A percentile compares a stretch with the other conserved stretches of the same genome.
These are phyloP conservation scores for Cylindrodendrum hubeiense DNA, from an alignment of 2,329 filamentous ascomycete genomes.

Conservation along the genomic window DNA sequence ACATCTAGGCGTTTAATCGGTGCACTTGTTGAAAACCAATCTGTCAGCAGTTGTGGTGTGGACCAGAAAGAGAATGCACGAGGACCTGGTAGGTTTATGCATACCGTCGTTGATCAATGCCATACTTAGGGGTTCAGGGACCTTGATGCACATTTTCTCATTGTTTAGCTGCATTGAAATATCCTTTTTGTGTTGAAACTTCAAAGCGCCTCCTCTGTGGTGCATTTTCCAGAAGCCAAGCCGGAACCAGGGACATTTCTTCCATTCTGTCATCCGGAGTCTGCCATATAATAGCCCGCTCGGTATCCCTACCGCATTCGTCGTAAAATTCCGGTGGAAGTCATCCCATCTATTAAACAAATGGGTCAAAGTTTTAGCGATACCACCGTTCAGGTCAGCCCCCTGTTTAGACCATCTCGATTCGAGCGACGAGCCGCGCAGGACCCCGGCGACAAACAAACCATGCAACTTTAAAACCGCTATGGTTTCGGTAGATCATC, in stretches of 20 bases:
- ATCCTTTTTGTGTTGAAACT: background rate
- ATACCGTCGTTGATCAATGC: background rate
- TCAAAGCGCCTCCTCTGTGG: background rate
- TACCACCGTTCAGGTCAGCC: conserved; percentile 5
- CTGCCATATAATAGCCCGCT: background rate
- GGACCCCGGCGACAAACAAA: conserved; percentile 2
- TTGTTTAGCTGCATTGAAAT: background rate
- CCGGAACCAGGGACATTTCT: background rate
- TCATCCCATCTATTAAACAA: conserved; percentile 8
- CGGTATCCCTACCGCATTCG: background rate
- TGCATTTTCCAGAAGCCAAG: background rate
- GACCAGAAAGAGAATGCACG: background rate
- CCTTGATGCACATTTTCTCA: background rate
- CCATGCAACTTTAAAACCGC: conserved; percentile 24
- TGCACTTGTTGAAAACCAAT: background rate
- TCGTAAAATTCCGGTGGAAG: background rate
- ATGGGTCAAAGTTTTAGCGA: conserved; percentile 5
- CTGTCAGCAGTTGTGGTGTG: background rate
- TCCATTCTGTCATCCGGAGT: background rate
- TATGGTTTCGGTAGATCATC: conserved; percentile 27
- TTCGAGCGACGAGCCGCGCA: conserved; percentile 5
- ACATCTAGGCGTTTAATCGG: background rate
- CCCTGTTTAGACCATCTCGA: background rate
- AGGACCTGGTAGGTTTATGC: too few species aligned
- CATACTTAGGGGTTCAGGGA: background rate